Evolutionary conservation across 2,329 filamentous ascomycete genomes (phyloP), one percentile per base, ranked within the genome.

Genomic region (Lasiodiplodia theobromae): DNA sequence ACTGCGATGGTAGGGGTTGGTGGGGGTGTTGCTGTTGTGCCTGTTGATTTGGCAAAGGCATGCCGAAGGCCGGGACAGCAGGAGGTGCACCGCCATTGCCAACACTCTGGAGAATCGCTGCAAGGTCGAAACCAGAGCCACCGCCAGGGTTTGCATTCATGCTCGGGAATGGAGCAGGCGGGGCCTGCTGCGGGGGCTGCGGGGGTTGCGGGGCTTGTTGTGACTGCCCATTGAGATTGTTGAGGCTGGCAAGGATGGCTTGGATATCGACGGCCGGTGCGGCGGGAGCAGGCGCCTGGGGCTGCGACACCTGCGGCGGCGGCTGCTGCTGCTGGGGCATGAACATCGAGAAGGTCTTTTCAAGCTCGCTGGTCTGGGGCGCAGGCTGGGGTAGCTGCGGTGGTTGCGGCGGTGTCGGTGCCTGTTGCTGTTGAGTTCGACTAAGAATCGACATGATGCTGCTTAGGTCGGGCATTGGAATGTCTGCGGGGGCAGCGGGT

Each of bases 231-330:
- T 71, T 70, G 12, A 70, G 71, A 68, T 67, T 74, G 70, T 67
- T 53, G 18, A 77, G 72, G n/a, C 70, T 71, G 14, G 73, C 71
- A 57, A 77, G 58, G 49, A 71, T 66, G 21, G 66, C 54, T n/a
- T 57, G 57, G 12, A 69, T 65, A 23, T 69, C 65, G 69, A 66
- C 63, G 71, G 74, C 10, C 31, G 52, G 25, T 52, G 54, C 23
- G 66, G 60, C 25, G 8, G 47, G 64, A 57, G 73, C 64, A 51
- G 73, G 66, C 47, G 73, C 72, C n/a, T 65, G 58, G 49, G 71
- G 71, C 8, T 62, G 58, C 58, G 58, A 47, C 8, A 62, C 38
- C 10, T 49, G 58, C 40, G 60, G 21, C 10, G 49, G 49, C 23
- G 58, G 52, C 60, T 57, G 73, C 64, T 47, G 73, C 72, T 47